phyloP scores from a whole-genome alignment of 2,329 filamentous ascomycete species.

The Hortaea sp. region DNA sequence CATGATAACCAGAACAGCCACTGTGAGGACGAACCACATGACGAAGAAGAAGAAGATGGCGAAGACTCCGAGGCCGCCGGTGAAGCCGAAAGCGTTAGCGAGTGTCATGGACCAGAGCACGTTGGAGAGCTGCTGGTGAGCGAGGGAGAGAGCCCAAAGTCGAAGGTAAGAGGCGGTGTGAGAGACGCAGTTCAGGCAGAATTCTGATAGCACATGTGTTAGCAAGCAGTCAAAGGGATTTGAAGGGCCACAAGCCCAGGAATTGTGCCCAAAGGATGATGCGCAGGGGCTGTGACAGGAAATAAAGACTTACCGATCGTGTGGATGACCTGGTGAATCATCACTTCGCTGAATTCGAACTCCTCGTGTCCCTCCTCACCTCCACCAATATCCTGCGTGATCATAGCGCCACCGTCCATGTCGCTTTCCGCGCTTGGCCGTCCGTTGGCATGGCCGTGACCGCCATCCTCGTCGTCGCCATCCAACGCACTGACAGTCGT shows the following conservation, averaged over 20 bases:
- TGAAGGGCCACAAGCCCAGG: background rate
- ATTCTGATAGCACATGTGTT: slow-evolving; percentile 49
- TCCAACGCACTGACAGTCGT: slow-evolving; percentile 83
- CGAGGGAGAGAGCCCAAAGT: slow-evolving; percentile 93
- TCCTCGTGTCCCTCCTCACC: slow-evolving; percentile 79
- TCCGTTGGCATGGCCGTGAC: slow-evolving; percentile 39
- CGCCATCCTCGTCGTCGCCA: slow-evolving; percentile 61
- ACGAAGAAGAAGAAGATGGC: slow-evolving; percentile 75
- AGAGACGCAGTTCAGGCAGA: slow-evolving; percentile 97
- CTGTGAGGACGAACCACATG: slow-evolving; percentile 79
- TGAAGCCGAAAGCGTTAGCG: slow-evolving; percentile 58
- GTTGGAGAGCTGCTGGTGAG: slow-evolving; percentile 92
- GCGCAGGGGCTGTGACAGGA: background rate
- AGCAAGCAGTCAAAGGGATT: background rate
- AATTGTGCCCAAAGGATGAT: background rate
- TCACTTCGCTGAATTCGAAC: slow-evolving; percentile 92
- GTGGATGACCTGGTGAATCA: slow-evolving; percentile 99
- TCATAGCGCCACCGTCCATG: slow-evolving; percentile 75
- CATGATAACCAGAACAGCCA: slow-evolving; percentile 80
- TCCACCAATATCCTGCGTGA: slow-evolving; percentile 64
- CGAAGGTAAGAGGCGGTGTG: slow-evolving; percentile 98
- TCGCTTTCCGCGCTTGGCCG: slow-evolving; percentile 61
- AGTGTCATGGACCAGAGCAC: slow-evolving; percentile 97
- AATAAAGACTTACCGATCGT: slow-evolving; percentile 69
- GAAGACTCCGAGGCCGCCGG: slow-evolving; percentile 55